Percentiles rank a stretch among this genome's conserved stretches.
Evolutionary conservation across 1,284 basidiomycete genomes (phyloP).

Genomic region (Vanrija sp.): DNA sequence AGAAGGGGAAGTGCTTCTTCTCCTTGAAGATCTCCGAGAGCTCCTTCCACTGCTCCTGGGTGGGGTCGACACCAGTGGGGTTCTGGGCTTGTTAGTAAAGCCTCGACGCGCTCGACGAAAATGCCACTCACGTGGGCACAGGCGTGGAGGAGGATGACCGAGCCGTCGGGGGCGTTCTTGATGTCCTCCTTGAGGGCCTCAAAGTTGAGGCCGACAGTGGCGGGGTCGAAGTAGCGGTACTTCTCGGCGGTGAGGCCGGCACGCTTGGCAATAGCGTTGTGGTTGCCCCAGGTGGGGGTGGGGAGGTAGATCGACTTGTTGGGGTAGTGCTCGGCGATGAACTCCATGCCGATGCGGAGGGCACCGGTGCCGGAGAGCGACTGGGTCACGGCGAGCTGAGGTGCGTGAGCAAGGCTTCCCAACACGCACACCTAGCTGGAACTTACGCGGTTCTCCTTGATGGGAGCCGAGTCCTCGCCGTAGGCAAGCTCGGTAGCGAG

Average conservation of each 20-base stretch:
- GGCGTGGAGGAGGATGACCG: conserved; percentile 56
- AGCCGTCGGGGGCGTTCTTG: conserved; percentile 53
- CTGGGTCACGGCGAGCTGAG: conserved; percentile 83
- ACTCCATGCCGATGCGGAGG: conserved; percentile 90
- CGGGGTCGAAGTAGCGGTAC: conserved; percentile 78
- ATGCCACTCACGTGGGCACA: conserved; percentile 51
- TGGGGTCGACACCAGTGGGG: conserved; percentile 96
- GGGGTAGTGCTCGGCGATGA: conserved; percentile 79
- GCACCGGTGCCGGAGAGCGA: conserved; percentile 98
- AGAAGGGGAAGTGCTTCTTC: conserved; percentile 57
- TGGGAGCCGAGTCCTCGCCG: conserved; percentile 72
- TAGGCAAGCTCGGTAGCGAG: conserved; percentile 88
- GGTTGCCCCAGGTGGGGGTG: conserved; percentile 95
- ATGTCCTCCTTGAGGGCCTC: conserved; percentile 83
- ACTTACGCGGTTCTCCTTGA: conserved; percentile 71
- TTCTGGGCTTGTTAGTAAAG: conserved; percentile 56
- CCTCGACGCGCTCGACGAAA: no score
- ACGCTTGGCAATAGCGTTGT: conserved; percentile 62
- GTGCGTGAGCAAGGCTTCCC: neutral
- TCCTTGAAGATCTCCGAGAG: conserved; percentile 77
- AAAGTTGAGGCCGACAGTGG: conserved; percentile 90
- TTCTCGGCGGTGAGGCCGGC: conserved; percentile 87
- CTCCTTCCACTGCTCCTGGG: conserved; percentile 86
- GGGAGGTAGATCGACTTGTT: conserved; percentile 89
- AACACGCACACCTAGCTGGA: neutral